A percentile compares a stretch with the other conserved stretches of the same genome.
Conservation (phyloP, 2,329 filamentous ascomycete genomes). For the Sporothrix euskadiensis region DNA sequence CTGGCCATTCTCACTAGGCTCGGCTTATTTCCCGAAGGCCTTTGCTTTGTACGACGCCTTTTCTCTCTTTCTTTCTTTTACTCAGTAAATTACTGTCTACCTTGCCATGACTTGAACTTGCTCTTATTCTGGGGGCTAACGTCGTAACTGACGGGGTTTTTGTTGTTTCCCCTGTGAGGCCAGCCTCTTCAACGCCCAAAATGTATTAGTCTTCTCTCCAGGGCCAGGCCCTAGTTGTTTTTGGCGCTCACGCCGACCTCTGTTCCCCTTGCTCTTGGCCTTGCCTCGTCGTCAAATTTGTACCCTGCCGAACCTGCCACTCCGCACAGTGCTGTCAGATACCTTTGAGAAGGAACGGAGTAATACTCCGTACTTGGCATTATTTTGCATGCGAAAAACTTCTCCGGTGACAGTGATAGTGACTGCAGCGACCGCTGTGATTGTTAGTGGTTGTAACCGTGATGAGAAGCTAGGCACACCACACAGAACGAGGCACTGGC, state of each 20-base stretch:
- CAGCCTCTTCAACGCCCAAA: constrained; percentile 2
- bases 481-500: not conserved
- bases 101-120: not conserved
- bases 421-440: constrained; percentile 9
- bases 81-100: not conserved
- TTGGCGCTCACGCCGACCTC: not conserved
- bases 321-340: not conserved
- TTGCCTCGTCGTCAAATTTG: not conserved
- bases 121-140: not conserved
- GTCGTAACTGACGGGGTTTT: not conserved
- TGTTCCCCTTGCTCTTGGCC: not conserved
- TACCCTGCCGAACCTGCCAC: not conserved
- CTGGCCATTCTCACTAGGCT: not conserved
- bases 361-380: no score
- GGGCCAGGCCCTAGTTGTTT: not conserved
- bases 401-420: not conserved
- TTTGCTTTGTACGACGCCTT: not conserved
- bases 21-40: not conserved
- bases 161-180: not conserved
- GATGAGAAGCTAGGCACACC: not conserved
- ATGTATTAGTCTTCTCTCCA: not conserved
- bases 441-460: constrained; percentile 19
- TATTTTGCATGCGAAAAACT: not conserved
- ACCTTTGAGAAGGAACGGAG: not conserved
- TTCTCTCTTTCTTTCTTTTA: not conserved